Evolutionary conservation across 306 rosid species (phyloP), one percentile per base, ranked within the genome.

Genomic region (Mimosa pudica): DNA sequence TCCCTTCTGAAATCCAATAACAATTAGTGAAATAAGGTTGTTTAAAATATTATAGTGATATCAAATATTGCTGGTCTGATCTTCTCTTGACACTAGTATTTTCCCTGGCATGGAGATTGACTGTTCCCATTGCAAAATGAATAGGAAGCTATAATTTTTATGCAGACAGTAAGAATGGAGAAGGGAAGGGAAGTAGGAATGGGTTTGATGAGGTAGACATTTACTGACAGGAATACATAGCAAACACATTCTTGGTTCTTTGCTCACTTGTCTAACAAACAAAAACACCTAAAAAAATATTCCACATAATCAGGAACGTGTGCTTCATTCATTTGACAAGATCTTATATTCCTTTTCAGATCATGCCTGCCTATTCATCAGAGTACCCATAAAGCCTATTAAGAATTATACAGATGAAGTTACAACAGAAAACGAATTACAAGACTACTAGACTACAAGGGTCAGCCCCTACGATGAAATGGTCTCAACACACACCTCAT

Each of bases 1-100:
- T 46, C 24, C 33, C 13, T n/a, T 60, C 75, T 55, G 42, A 44
- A 65, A 77, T 77, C 17, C 74, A 77, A 76, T 35, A 77, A 69
- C 62, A 70, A 60, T 14, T 46, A n/a, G 66, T 17, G 35, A 69
- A 80, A 20, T 36, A 54, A 6, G 24, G 33, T 5, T 11, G 17
- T 49, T 46, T 35, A 32, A 57, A 65, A 65, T 8, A 38, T 65
- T 16, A 35, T 41, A 35, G 11, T 70, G 64, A 48, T 49, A 60
- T 75, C 72, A 18, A 67, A 68, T 30, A 9, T 66, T 54, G 47
- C 36, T n/a, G 49, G 4, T 41, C 54, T 62, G n/a, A 46, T 57
- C 47, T 75, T 16, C 45, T 33, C 10, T 20, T 55, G 46, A 80
- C 47, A 75, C 36, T 54, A 11, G 47, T 68, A 61, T 58, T 14